Percentiles rank a stretch among this genome's conserved stretches.
These are phyloP conservation scores for Terfezia claveryi DNA, from an alignment of 495 filamentous ascomycete species.

Conservation along the genomic window DNA sequence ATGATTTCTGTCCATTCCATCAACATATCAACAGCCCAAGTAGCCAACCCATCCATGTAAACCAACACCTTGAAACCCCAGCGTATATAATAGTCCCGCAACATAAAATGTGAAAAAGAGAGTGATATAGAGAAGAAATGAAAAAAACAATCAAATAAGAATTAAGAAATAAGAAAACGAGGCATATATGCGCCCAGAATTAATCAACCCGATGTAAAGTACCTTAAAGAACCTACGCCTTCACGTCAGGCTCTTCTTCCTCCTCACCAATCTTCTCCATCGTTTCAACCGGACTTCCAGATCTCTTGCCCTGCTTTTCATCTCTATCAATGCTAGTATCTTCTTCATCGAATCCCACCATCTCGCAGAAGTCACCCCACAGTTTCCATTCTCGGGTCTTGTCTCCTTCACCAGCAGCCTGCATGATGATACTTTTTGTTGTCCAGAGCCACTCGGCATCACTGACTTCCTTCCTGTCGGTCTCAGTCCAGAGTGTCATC, in stretches of 20 bases:
- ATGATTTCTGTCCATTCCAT: no score
- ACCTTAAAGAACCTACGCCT: background rate
- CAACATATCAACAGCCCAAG: no score
- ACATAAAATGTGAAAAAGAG: no score
- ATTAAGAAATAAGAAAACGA: no score
- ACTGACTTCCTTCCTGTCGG: background rate
- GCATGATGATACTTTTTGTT: background rate
- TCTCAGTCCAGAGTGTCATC: background rate
- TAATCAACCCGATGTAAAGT: no score
- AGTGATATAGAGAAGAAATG: no score
- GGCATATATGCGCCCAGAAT: no score
- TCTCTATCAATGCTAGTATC: background rate
- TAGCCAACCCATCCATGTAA: no score
- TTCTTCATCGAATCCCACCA: background rate
- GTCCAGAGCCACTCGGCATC: background rate
- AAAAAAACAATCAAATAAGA: no score
- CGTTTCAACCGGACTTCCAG: background rate
- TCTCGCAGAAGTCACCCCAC: background rate
- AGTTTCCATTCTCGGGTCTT: background rate
- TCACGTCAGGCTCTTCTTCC: background rate
- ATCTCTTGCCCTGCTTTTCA: background rate
- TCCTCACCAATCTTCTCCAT: background rate
- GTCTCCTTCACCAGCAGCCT: background rate
- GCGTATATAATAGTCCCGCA: no score
- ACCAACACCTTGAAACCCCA: no score